Evolutionary conservation across 305 asterid genomes (phyloP).

Genomic region (Rubia peregrina): DNA sequence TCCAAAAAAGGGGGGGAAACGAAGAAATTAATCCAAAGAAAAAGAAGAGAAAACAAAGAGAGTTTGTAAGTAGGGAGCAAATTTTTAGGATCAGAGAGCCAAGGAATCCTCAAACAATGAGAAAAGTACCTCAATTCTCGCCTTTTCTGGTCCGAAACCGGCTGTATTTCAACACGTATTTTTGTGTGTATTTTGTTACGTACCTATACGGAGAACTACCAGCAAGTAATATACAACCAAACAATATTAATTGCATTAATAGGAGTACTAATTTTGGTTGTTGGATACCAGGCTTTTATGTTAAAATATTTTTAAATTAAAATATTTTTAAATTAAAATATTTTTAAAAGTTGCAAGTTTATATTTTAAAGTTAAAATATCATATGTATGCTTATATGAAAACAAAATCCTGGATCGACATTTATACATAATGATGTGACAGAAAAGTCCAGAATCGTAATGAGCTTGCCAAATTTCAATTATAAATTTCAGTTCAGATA

Average conservation of each 20-base stretch:
- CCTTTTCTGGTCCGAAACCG: conserved; percentile 12
- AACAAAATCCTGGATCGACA: no score
- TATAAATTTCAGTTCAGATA: no score
- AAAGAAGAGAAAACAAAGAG: not conserved
- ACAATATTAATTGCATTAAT: not conserved
- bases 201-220: not conserved
- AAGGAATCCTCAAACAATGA: conserved; percentile 6
- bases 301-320: not conserved
- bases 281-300: not conserved
- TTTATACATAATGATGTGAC: no score
- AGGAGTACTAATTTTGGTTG: not conserved
- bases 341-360: no score
- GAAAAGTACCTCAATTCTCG: conserved; percentile 17
- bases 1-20: not conserved
- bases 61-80: not conserved
- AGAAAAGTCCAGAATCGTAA: no score
- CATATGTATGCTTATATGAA: no score
- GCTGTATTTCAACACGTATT: conserved; percentile 3
- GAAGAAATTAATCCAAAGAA: not conserved
- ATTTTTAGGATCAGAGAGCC: conserved; percentile 20
- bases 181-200: not conserved
- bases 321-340: no score
- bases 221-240: not conserved
- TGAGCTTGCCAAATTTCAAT: no score
- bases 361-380: no score